A percentile compares a stretch with the other conserved stretches of the same genome.
These are phyloP conservation scores for Myriosclerotinia scirpicola DNA, from an alignment of 2,329 filamentous ascomycete species.

Conservation along the genomic window DNA sequence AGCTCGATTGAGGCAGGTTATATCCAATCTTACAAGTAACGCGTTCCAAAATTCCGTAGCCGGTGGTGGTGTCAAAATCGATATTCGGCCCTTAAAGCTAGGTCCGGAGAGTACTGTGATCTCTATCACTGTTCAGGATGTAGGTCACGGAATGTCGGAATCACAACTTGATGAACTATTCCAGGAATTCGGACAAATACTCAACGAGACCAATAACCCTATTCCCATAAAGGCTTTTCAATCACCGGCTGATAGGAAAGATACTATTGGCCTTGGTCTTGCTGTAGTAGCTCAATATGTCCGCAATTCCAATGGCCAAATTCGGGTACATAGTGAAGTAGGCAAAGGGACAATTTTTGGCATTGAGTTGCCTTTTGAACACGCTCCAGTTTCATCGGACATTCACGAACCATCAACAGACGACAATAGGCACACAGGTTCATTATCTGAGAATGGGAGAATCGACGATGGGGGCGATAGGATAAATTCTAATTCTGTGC, in stretches of 20 bases:
- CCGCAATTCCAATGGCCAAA: slow-evolving; percentile 31
- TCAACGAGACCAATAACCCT: slow-evolving; percentile 45
- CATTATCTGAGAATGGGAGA: slow-evolving; percentile 7
- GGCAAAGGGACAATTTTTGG: slow-evolving; percentile 33
- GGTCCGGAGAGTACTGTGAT: slow-evolving; percentile 26
- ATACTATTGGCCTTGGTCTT: slow-evolving; percentile 32
- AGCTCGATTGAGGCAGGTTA: slow-evolving; percentile 30
- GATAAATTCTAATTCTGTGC: slow-evolving; percentile 2
- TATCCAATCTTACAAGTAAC: slow-evolving; percentile 33
- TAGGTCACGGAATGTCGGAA: slow-evolving; percentile 32
- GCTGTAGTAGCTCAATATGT: slow-evolving; percentile 34
- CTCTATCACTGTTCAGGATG: slow-evolving; percentile 31
- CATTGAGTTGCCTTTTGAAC: slow-evolving; percentile 32
- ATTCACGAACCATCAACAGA: not conserved
- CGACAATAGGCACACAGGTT: not conserved
- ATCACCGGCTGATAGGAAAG: slow-evolving; percentile 15
- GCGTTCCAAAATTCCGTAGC: slow-evolving; percentile 31
- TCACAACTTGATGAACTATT: slow-evolving; percentile 56
- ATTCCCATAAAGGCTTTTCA: not conserved
- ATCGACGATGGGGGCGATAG: slow-evolving; percentile 4
- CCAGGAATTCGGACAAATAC: slow-evolving; percentile 59
- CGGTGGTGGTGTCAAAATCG: slow-evolving; percentile 31
- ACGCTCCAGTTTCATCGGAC: slow-evolving; percentile 15
- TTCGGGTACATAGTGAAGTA: slow-evolving; percentile 28
- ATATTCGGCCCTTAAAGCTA: slow-evolving; percentile 26